Percentiles rank a stretch among this genome's conserved stretches.
phyloP scores from a whole-genome alignment of 2,329 filamentous ascomycete genomes.

The Colletotrichum tofieldiae region DNA sequence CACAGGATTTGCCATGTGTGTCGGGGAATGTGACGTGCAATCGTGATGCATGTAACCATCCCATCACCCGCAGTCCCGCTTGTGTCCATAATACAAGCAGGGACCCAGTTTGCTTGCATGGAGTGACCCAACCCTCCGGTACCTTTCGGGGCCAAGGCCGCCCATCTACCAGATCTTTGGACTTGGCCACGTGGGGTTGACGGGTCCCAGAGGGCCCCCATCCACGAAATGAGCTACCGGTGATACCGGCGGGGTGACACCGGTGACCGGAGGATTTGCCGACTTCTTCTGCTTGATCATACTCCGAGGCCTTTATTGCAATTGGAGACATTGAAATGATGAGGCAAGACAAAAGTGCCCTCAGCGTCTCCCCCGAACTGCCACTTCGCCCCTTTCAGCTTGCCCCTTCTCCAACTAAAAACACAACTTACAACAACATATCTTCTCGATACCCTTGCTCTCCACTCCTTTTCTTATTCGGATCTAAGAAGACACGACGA shows the following conservation, averaged over 20 bases:
- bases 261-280: conserved; percentile 29
- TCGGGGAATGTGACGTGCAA: neutral
- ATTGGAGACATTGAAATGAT: neutral
- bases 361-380: neutral
- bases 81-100: neutral
- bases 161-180: conserved; percentile 4
- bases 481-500: too few relatives aligned
- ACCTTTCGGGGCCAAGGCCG: neutral
- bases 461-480: too few relatives aligned
- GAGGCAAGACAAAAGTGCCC: neutral
- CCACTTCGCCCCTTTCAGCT: neutral
- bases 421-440: too few relatives aligned
- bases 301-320: neutral
- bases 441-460: neutral
- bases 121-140: conserved; percentile 16
- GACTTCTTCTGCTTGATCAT: neutral
- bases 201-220: neutral
- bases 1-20: neutral
- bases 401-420: neutral
- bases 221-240: conserved; percentile 32
- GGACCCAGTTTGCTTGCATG: neutral
- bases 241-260: conserved; percentile 17
- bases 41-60: conserved; percentile 13
- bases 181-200: conserved; percentile 30
- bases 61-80: conserved; percentile 7